Evolutionary conservation across 176 grass and related monocot genomes (phyloP), one percentile per base, ranked within the genome.

Genomic region (Urochloa ruziziensis): DNA sequence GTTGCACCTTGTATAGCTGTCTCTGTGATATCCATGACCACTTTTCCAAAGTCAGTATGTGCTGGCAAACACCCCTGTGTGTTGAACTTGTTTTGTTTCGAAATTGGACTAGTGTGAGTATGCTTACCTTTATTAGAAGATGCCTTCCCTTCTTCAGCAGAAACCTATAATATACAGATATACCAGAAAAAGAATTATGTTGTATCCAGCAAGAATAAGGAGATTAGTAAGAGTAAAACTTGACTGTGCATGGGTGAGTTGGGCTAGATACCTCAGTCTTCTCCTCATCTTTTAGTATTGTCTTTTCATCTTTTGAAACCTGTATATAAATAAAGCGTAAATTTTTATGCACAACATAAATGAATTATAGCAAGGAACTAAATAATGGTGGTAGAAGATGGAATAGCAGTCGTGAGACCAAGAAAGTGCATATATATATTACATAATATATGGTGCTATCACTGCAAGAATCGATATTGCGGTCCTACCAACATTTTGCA

Each of bases 121-220:
- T 80, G 83, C 83, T 60, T 92, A 86, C 70, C 85, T 85, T 92
- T 98, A 79, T 56, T 76, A 74, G 74, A 86, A 49, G 82, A 84
- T 62, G 57, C 44, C 78, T 92, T 96, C 87, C 86, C 89, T 94
- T 97, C 92, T 89, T 92, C 91, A 80, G 73, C 62, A 75, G 85
- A 90, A 59, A 87, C 87, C 96, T 99, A 86, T 30, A 47, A 89
- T 64, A 80, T n/a, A 60, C 6, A 92, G 67, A 84, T 42, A 66
- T 63, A 49, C 40, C 65, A 16, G 67, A 79, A 70, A 21, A 8
- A 61, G 63, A 70, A 58, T 74, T 74, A 85, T 64, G 60, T 57
- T 77, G 32, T 10, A 30, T 30, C 53, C 59, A 47, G 61, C 25
- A 90, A 86, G 28, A 18, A 80, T 36, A 44, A 3, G 1, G 52